Evolutionary conservation across 1,284 basidiomycete species (phyloP).

Genomic region (Tilletia indica): DNA sequence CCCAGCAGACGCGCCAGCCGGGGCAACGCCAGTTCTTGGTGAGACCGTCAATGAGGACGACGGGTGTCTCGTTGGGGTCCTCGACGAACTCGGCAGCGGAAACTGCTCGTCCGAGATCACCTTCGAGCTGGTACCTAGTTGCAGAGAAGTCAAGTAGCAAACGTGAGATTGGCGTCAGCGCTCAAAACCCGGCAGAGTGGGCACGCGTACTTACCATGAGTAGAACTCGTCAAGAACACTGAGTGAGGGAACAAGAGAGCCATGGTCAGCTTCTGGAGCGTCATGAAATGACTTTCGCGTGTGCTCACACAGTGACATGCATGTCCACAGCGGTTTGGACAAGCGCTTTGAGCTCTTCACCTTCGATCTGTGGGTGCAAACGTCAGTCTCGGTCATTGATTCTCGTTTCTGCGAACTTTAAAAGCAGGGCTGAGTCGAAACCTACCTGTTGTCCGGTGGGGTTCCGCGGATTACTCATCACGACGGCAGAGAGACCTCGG

Average conservation of each 20-base stretch:
- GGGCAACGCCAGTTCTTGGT: slow-evolving; percentile 70
- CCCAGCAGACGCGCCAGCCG: slow-evolving; percentile 76
- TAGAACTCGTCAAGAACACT: slow-evolving; percentile 66
- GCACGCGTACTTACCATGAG: slow-evolving; percentile 62
- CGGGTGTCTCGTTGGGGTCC: slow-evolving; percentile 75
- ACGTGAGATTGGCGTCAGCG: too few relatives aligned
- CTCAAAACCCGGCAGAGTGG: too few relatives aligned
- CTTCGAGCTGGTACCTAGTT: slow-evolving; percentile 68
- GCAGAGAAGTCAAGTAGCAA: not conserved
- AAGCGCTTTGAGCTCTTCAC: slow-evolving; percentile 75
- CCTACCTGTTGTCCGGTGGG: slow-evolving; percentile 73
- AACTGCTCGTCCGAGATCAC: slow-evolving; percentile 73
- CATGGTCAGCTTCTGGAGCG: slow-evolving; percentile 68
- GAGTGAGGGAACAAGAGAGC: slow-evolving; percentile 55
- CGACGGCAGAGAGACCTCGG: slow-evolving; percentile 74
- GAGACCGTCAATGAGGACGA: slow-evolving; percentile 84
- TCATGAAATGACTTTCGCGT: too few relatives aligned
- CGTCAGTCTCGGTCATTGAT: not conserved
- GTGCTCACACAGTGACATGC: slow-evolving; percentile 65
- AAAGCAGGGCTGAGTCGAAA: not conserved
- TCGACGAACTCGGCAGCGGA: slow-evolving; percentile 80
- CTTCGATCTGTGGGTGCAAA: slow-evolving; percentile 53
- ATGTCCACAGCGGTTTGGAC: slow-evolving; percentile 69
- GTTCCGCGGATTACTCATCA: slow-evolving; percentile 86
- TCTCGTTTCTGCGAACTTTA: not conserved